These are phyloP conservation scores for Saccharomycopsis synnaedendra DNA, from an alignment of 805 yeast species.

Conservation along the genomic window DNA sequence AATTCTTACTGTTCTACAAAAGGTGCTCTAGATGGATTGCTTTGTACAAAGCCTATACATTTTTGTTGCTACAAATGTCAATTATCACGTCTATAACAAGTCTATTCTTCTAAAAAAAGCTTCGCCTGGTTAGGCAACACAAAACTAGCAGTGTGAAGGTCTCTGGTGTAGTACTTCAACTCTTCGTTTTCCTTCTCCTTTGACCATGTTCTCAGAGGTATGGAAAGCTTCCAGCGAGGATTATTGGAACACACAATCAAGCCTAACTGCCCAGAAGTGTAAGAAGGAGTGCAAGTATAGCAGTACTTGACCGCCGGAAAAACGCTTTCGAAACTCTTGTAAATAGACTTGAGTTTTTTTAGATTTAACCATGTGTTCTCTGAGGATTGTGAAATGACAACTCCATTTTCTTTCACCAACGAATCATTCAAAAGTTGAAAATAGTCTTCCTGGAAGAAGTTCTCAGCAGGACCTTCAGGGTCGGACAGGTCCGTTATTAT, in stretches of 20 bases:
- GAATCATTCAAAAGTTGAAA: constrained; percentile 58
- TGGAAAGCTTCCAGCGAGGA: constrained; percentile 29
- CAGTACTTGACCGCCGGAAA: constrained; percentile 55
- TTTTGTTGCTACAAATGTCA: no score
- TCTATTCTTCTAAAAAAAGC: constrained; percentile 11
- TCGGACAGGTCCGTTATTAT: constrained; percentile 89
- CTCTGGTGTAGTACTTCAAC: constrained; percentile 54
- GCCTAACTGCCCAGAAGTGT: constrained; percentile 84
- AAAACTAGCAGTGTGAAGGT: constrained; percentile 62
- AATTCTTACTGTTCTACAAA: no score
- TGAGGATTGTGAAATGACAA: constrained; percentile 69
- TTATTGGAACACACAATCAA: constrained; percentile 62
- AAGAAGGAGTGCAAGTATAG: constrained; percentile 77
- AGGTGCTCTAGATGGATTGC: no score
- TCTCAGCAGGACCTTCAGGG: constrained; percentile 94
- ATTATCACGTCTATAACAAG: no score
- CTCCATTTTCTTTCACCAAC: constrained; percentile 48
- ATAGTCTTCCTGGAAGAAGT: constrained; percentile 69
- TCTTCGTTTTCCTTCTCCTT: constrained; percentile 34
- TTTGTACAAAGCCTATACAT: no score
- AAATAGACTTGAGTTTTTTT: constrained; percentile 35
- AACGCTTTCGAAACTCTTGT: constrained; percentile 38
- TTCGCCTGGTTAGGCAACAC: constrained; percentile 76
- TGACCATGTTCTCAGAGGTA: constrained; percentile 39
- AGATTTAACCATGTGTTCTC: constrained; percentile 73